Evolutionary conservation across 176 grass and related monocot species (phyloP).

Genomic region (Paspalum vaginatum): DNA sequence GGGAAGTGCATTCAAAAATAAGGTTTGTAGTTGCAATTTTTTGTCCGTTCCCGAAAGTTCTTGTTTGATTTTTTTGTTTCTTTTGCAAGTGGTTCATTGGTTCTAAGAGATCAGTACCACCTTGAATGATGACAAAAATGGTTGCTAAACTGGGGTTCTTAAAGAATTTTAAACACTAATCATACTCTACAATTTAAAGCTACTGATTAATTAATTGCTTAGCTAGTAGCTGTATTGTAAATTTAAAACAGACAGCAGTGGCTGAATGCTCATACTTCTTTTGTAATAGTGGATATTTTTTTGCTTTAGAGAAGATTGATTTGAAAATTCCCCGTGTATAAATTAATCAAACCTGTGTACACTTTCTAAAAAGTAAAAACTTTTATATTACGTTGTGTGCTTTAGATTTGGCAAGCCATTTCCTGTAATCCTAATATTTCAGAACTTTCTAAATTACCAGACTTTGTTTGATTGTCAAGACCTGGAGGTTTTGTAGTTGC

Average conservation of each 20-base stretch:
- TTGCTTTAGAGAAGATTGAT: not conserved
- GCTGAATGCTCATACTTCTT: not conserved
- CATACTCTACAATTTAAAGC: not conserved
- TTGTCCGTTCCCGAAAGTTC: not conserved
- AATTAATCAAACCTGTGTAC: not conserved
- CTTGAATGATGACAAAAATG: conserved; percentile 5
- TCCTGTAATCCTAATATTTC: not conserved
- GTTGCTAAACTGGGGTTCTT: not conserved
- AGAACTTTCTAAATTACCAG: not conserved
- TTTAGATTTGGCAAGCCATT: not conserved
- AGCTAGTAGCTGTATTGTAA: not conserved
- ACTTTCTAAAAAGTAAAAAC: not conserved
- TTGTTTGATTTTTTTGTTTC: not conserved
- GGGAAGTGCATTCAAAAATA: conserved; percentile 99
- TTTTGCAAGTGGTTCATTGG: not conserved
- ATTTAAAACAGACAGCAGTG: not conserved
- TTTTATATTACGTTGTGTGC: not conserved
- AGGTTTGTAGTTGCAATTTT: conserved; percentile 53
- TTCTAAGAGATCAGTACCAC: not conserved
- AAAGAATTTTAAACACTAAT: not conserved
- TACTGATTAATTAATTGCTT: conserved; percentile 14
- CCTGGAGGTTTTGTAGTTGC: not conserved
- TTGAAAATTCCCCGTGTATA: not conserved
- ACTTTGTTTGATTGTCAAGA: not conserved
- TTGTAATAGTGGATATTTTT: too few relatives aligned